These are phyloP conservation scores for Paramecium sonneborni DNA, from an alignment of 73 alveolate species.

Conservation along the genomic window DNA sequence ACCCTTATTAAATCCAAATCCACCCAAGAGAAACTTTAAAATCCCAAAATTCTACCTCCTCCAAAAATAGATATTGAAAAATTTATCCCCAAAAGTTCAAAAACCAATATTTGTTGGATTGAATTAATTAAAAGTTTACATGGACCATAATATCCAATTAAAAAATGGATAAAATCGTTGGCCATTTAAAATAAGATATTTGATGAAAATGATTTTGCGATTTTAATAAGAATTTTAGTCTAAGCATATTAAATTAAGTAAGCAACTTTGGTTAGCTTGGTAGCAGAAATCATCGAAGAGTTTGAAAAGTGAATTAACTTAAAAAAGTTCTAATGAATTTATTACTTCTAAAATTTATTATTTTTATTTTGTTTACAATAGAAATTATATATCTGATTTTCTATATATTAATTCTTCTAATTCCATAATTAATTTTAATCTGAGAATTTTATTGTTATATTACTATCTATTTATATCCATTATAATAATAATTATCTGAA, in stretches of 20 bases:
- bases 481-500: not conserved
- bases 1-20: not conserved
- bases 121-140: not conserved
- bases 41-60: not conserved
- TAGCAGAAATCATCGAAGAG: not conserved
- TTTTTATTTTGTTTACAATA: not conserved
- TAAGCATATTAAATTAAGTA: not conserved
- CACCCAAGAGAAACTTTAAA: not conserved
- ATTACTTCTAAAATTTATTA: not conserved
- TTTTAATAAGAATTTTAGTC: not conserved
- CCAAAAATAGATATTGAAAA: not conserved
- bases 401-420: not conserved
- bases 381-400: not conserved
- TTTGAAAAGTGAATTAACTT: not conserved
- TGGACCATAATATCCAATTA: not conserved
- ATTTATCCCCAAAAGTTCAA: not conserved
- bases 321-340: not conserved
- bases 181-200: not conserved
- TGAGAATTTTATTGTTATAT: no score
- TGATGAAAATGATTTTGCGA: not conserved
- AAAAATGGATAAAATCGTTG: not conserved
- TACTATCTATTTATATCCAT: not conserved
- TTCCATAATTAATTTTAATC: not conserved
- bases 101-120: not conserved
- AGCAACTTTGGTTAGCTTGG: not conserved